Evolutionary conservation across 139 green algal genomes (phyloP).

Genomic region (Chlamydomonas urium): DNA sequence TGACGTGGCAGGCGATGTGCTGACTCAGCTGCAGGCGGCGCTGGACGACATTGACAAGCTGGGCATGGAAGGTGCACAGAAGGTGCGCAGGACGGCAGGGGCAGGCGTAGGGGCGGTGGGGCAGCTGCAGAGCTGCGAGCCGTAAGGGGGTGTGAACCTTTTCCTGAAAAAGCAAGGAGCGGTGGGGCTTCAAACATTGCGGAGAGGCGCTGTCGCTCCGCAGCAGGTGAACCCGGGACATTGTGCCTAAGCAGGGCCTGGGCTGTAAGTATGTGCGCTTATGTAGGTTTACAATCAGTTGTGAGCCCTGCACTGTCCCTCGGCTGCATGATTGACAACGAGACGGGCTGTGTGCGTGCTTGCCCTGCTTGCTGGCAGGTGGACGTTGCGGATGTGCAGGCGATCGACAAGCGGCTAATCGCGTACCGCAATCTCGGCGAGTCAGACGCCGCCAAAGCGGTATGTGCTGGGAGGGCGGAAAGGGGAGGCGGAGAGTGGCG

Average conservation of each 20-base stretch:
- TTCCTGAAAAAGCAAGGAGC: too few species aligned
- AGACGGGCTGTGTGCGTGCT: neutral
- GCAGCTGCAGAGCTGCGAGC: too few species aligned
- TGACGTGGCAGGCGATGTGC: too few species aligned
- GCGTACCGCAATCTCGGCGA: neutral
- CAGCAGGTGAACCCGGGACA: neutral
- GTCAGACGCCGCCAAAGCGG: neutral
- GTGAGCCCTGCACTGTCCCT: neutral
- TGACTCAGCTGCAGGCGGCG: too few species aligned
- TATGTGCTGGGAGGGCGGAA: neutral
- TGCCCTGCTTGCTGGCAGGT: neutral
- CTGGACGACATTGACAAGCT: conserved; percentile 26
- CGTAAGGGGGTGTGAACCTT: too few species aligned
- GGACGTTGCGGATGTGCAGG: conserved; percentile 5
- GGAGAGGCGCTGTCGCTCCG: neutral
- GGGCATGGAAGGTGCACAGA: conserved; percentile 16
- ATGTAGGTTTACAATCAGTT: neutral
- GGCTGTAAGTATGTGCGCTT: neutral
- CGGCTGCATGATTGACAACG: neutral
- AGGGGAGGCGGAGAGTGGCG: too few species aligned
- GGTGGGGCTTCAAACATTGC: neutral
- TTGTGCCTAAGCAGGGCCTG: neutral
- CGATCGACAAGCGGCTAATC: conserved; percentile 13
- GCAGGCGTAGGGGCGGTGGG: too few species aligned
- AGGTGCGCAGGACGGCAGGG: too few species aligned